Base-by-base conservation (phyloP, 129 eudicot species). In the Glebionis coronaria region DNA sequence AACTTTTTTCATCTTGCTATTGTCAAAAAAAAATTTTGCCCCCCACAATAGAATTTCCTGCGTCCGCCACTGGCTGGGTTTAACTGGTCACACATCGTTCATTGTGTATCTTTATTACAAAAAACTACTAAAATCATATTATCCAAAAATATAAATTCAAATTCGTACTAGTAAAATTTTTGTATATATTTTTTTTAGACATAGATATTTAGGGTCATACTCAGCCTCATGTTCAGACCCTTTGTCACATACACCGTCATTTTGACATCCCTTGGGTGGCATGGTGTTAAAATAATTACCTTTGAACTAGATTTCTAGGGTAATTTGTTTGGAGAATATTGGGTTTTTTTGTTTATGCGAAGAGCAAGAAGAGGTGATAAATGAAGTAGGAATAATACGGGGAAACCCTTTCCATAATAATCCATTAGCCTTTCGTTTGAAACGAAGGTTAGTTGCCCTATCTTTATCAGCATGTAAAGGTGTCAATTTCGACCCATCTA, bases 391-490 rank as follows among this genome's bases (percentile, higher is more conserved):
- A 76, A 53, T 87, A 65, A 68, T 94, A 58, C 78, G 86, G 3
- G 97, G 99, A 74, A 94, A 94, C 68, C 99, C 99, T 50, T 74
- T 90, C 78, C 83, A 90, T 15, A 93, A 93, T 69, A 81, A 72
- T 28, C 71, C 90, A 72, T 80, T 93, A 15, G 79, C 87, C 54
- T 94, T 94, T 16, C 85, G 45, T 66, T 95, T 87, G 5, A 87
- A 87, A 85, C 77, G 97, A 73, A 94, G 99, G 99, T 94, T 62
- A 44, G 80, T 40, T 61, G 27, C 60, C 29, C 19, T 44, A 19
- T 18, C 42, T 23, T 16, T 31, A 28, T 50, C 2, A 9, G n/a
- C 13, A 9, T 50, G 59, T 66, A 45, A 9, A 47, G 3, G 45
- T 64, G 20, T 53, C 69, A 45, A 19, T 64, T 23, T 23, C 44